Base-by-base conservation (phyloP, 768 basidiomycete species). In the Leccinum incarnatum region DNA sequence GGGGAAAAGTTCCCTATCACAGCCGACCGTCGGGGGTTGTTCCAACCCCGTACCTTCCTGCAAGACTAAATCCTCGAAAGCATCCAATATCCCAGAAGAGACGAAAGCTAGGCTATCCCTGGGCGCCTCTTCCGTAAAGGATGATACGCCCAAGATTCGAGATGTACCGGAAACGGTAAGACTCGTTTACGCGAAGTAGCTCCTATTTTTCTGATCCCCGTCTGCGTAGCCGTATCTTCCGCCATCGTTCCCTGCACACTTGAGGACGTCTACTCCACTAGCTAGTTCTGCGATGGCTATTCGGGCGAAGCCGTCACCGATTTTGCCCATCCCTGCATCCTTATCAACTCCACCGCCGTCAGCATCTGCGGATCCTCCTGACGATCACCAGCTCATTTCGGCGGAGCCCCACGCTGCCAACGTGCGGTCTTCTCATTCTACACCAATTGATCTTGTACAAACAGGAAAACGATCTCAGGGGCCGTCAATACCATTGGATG, bases 251-350 rank as follows among this genome's bases (percentile, higher is more conserved):
- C 79, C 81, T 30, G 74, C 78, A 11, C 73, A 83, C 57, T 67
- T 86, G 21, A 65, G 72, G 32, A 84, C 82, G 27, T 86, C 84
- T 2, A 86, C 84, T 5, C 84, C 84, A 10, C 72, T 70, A 34
- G 61, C 64, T n/a, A 57, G 56, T 46, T 49, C 60, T 42, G 56
- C 49, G 50, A 57, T 65, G 12, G 61, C 65, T 50, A 54, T 64
- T 49, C 75, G 75, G 25, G 67, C 67, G n/a, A 83, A 83, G 66
- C 80, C 81, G 3, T 70, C 76, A 34, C 73, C 78, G 2, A 81
- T 83, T 34, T 45, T 65, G 4, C 74, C 69, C 4, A 56, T 64
- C 21, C 58, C 67, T 51, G 58, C 59, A 27, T 58, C 57, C 23
- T 70, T 69, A 32, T 69, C 72, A 27, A 66, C 64, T 29, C 70